phyloP scores from a whole-genome alignment of 176 grass and related monocot genomes.

The Oryza nivara region DNA sequence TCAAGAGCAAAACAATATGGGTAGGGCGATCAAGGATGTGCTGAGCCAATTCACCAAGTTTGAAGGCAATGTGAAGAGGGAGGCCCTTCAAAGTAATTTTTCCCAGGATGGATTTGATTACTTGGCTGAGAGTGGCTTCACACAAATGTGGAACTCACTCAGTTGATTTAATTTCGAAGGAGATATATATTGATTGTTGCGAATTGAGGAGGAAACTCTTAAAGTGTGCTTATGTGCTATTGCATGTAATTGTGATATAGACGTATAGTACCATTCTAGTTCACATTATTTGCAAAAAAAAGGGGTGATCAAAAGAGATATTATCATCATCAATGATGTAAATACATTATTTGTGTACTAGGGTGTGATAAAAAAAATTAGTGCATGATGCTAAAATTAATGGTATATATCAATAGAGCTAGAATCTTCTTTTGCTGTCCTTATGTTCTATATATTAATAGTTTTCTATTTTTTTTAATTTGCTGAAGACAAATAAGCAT shows the following conservation, averaged over 20 bases:
- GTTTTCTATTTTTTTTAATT: no score
- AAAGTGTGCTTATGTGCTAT: constrained; percentile 41
- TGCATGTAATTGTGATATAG: constrained; percentile 48
- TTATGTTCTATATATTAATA: no score
- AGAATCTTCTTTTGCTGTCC: no score
- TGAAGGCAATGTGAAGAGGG: constrained; percentile 69
- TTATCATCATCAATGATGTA: constrained; percentile 36
- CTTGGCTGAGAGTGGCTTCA: constrained; percentile 64
- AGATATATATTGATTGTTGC: constrained; percentile 29
- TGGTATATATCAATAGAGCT: not conserved
- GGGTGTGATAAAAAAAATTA: constrained; percentile 1
- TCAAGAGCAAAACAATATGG: constrained; percentile 34
- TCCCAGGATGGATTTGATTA: constrained; percentile 70
- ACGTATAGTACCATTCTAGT: constrained; percentile 11
- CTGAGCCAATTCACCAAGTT: constrained; percentile 66
- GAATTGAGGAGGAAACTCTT: constrained; percentile 23
- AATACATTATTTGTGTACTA: constrained; percentile 59
- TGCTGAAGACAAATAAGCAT: no score
- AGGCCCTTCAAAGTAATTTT: constrained; percentile 51
- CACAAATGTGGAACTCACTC: constrained; percentile 78
- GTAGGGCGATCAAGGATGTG: constrained; percentile 55
- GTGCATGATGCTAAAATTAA: not conserved
- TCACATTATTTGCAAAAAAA: constrained; percentile 33
- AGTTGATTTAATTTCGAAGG: constrained; percentile 36
- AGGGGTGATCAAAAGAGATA: constrained; percentile 1